Evolutionary conservation across 345 rosid species (phyloP).

Genomic region (Hibiscus trionum): DNA sequence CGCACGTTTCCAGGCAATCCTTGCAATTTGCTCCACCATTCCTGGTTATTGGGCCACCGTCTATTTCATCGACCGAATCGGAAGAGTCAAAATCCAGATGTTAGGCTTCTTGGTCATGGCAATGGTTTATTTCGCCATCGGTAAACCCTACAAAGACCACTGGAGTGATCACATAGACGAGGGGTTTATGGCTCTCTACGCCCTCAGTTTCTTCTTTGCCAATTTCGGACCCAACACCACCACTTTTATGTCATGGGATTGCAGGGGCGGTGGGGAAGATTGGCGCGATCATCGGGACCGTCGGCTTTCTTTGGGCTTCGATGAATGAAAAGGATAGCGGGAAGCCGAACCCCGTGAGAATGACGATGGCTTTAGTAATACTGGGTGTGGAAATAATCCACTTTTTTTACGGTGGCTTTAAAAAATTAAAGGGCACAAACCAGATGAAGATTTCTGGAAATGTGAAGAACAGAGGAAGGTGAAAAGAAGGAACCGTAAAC

Average conservation of each 20-base stretch:
- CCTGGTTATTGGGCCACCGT: slow-evolving; percentile 73
- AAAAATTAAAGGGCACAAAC: too few species aligned
- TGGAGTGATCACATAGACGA: slow-evolving; percentile 19
- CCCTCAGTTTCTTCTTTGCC: slow-evolving; percentile 60
- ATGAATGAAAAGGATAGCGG: not conserved
- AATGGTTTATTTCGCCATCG: slow-evolving; percentile 38
- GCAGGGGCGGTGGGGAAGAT: slow-evolving; percentile 66
- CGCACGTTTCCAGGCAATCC: slow-evolving; percentile 36
- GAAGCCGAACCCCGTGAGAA: slow-evolving; percentile 14
- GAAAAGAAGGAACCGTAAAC: too few species aligned
- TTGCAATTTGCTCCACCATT: slow-evolving; percentile 49
- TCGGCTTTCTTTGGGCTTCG: slow-evolving; percentile 53
- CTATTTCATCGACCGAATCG: slow-evolving; percentile 52
- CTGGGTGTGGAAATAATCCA: too few species aligned
- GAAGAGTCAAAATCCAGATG: slow-evolving; percentile 53
- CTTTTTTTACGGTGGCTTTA: too few species aligned
- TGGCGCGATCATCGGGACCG: slow-evolving; percentile 61
- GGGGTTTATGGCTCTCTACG: slow-evolving; percentile 44
- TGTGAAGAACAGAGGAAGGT: too few species aligned
- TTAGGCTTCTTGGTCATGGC: slow-evolving; percentile 64
- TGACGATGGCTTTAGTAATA: slow-evolving; percentile 30
- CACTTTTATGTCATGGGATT: slow-evolving; percentile 77
- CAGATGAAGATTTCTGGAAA: too few species aligned
- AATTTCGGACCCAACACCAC: slow-evolving; percentile 85
- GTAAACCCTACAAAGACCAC: slow-evolving; percentile 30